Evolutionary conservation across 1,284 basidiomycete species (phyloP).

Genomic region (Melampsora abietis-canadensis): DNA sequence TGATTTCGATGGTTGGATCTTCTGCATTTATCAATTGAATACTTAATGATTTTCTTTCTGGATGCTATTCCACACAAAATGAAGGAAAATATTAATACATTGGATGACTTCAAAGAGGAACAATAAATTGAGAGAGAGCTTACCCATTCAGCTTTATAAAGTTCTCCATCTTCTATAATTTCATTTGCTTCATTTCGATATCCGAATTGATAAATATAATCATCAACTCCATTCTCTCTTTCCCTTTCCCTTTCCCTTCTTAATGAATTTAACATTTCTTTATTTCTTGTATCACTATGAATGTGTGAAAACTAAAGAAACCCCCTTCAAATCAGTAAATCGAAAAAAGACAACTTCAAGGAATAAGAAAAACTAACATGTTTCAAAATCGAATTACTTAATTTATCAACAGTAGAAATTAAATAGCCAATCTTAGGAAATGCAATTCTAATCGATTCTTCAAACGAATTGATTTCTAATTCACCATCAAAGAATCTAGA

Average conservation of each 20-base stretch:
- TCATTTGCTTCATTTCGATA: conserved; percentile 30
- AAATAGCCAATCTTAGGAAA: conserved; percentile 33
- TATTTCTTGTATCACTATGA: conserved; percentile 38
- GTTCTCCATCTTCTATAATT: conserved; percentile 37
- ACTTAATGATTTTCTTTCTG: conserved; percentile 37
- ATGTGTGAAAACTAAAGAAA: conserved; percentile 34
- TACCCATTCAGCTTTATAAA: conserved; percentile 42
- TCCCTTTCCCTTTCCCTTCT: conserved; percentile 24
- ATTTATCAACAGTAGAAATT: conserved; percentile 35
- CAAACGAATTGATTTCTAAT: conserved; percentile 28
- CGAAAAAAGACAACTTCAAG: neutral
- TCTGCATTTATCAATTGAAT: conserved; percentile 24
- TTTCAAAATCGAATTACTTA: conserved; percentile 37
- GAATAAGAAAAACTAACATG: conserved; percentile 11
- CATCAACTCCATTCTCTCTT: neutral
- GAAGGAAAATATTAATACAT: too few relatives aligned
- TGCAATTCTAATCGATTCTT: conserved; percentile 35
- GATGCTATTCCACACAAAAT: conserved; percentile 13
- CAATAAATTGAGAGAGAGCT: neutral
- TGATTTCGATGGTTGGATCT: conserved; percentile 31
- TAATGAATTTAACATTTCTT: conserved; percentile 24
- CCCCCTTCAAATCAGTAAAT: neutral
- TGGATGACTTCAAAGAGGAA: neutral
- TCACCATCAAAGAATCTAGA: conserved; percentile 40
- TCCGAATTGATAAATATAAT: conserved; percentile 9